These are phyloP conservation scores for Cordia subcordata DNA, from an alignment of 257 asterid genomes.

Conservation along the genomic window DNA sequence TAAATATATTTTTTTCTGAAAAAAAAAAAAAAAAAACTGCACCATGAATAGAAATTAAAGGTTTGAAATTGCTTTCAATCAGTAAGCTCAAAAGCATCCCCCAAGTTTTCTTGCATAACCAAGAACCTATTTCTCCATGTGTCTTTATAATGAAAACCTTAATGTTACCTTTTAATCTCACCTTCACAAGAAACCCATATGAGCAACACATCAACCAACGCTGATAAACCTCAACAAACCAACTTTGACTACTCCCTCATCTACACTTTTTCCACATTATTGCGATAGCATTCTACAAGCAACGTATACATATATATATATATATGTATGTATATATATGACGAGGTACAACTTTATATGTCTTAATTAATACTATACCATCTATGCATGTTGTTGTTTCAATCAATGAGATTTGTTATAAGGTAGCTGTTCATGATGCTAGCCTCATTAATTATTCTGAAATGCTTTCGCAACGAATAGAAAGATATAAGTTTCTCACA, in stretches of 20 bases:
- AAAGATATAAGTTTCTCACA: background rate
- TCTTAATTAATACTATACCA: background rate
- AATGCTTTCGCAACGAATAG: conserved; percentile 5
- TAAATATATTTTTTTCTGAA: too few species aligned
- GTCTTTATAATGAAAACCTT: conserved; percentile 56
- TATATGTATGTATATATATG: too few species aligned
- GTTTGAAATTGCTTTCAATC: conserved; percentile 42
- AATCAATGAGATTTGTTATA: conserved; percentile 31
- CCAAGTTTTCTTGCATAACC: conserved; percentile 33
- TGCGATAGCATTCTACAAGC: background rate
- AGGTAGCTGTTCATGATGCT: conserved; percentile 21
- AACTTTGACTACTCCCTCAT: conserved; percentile 54
- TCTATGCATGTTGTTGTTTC: conserved; percentile 10
- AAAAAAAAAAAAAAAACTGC: too few species aligned
- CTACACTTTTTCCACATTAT: conserved; percentile 19
- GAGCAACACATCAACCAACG: conserved; percentile 59
- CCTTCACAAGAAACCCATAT: conserved; percentile 47
- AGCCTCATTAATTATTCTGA: conserved; percentile 8
- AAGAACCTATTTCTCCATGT: conserved; percentile 19
- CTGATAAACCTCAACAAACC: conserved; percentile 56
- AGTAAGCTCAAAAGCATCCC: conserved; percentile 17
- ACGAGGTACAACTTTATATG: too few species aligned
- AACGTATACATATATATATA: too few species aligned
- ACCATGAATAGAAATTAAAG: conserved; percentile 25
- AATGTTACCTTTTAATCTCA: conserved; percentile 36